phyloP scores from a whole-genome alignment of 2,329 filamentous ascomycete species.

The Cladophialophora chaetospira region DNA sequence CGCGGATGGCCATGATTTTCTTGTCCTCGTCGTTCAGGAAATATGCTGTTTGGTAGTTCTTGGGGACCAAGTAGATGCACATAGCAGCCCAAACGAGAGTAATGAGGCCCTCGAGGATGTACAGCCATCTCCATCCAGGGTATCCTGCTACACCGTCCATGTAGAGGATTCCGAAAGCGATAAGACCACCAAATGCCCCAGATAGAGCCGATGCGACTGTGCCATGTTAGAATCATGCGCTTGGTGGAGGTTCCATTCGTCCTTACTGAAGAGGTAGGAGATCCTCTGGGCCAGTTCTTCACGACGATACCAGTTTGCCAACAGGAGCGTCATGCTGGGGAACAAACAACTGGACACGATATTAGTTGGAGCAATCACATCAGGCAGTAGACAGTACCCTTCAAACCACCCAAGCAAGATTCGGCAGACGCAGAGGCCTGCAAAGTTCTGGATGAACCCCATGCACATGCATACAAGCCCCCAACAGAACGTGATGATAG shows the following conservation, averaged over 20 bases:
- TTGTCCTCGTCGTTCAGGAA: constrained; percentile 38
- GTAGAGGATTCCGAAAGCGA: constrained; percentile 37
- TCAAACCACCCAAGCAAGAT: constrained; percentile 45
- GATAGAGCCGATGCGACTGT: constrained; percentile 27
- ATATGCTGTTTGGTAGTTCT: constrained; percentile 38
- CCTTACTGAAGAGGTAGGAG: constrained; percentile 43
- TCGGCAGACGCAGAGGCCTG: constrained; percentile 45
- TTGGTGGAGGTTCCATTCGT: background rate
- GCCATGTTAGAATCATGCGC: constrained; percentile 1
- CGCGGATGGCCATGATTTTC: constrained; percentile 40
- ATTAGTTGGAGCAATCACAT: constrained; percentile 30
- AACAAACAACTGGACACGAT: constrained; percentile 35
- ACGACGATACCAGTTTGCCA: constrained; percentile 46
- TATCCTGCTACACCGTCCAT: constrained; percentile 53
- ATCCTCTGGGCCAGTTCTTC: constrained; percentile 47
- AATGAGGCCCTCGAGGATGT: constrained; percentile 39
- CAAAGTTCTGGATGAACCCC: constrained; percentile 49
- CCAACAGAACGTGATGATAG: constrained; percentile 49
- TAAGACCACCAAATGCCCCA: constrained; percentile 31
- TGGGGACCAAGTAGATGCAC: constrained; percentile 36
- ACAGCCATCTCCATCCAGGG: constrained; percentile 37
- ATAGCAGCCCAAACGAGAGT: constrained; percentile 34
- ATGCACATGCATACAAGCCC: constrained; percentile 51
- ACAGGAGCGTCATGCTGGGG: constrained; percentile 43
- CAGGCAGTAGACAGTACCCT: no score